Percentiles rank a stretch among this genome's conserved stretches.
Conservation (phyloP, 2,329 filamentous ascomycete species). For the Aspergillus sp. region DNA sequence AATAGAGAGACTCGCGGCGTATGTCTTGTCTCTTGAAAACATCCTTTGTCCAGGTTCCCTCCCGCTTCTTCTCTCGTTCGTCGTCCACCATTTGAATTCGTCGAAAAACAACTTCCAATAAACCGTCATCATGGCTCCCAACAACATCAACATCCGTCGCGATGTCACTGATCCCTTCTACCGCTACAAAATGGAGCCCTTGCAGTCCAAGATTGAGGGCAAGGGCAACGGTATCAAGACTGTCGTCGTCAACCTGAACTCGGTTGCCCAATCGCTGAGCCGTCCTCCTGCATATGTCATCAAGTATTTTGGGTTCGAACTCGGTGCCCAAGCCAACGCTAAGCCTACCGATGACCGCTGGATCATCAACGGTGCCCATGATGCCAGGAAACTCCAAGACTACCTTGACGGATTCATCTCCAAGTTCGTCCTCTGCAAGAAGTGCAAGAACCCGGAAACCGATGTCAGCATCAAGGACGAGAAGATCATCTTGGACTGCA, state of each 20-base stretch:
- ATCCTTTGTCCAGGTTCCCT: conserved; percentile 50
- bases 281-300: conserved; percentile 94
- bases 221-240: conserved; percentile 99
- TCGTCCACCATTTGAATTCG: conserved; percentile 32
- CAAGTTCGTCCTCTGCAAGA: conserved; percentile 99
- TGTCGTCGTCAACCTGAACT: conserved; percentile 95
- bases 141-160: conserved; percentile 94
- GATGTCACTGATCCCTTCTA: conserved; percentile 99
- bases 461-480: conserved; percentile 94
- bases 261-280: conserved; percentile 87
- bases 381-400: conserved; percentile 93
- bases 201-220: conserved; percentile 99
- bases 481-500: conserved; percentile 92
- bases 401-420: conserved; percentile 98
- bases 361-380: conserved; percentile 99
- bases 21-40: conserved; percentile 62
- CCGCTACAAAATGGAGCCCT: conserved; percentile 99
- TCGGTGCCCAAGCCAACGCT: conserved; percentile 97
- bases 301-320: conserved; percentile 99
- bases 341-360: conserved; percentile 97
- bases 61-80: conserved; percentile 38
- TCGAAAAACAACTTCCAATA: conserved; percentile 32
- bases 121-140: conserved; percentile 73
- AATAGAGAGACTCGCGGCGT: conserved; percentile 47
- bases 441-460: conserved; percentile 99